These are phyloP conservation scores for Cymbidium sinense DNA, from an alignment of 106 monocot genomes.

Conservation along the genomic window DNA sequence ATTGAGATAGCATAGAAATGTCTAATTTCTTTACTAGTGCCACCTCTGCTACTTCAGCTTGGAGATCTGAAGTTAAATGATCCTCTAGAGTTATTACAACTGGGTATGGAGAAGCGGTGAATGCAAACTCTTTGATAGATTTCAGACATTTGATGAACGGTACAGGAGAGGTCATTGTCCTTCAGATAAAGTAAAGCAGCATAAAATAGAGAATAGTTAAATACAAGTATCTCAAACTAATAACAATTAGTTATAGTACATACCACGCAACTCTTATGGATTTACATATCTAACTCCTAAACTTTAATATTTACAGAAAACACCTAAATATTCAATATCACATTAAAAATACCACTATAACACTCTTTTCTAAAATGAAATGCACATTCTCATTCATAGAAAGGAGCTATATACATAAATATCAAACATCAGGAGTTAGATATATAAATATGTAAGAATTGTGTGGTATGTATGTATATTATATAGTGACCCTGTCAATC, in stretches of 20 bases:
- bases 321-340: too few species aligned
- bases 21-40: not conserved
- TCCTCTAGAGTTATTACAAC: conserved; percentile 32
- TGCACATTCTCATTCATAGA: too few species aligned
- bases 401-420: too few species aligned
- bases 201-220: not conserved
- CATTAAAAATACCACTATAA: too few species aligned
- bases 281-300: too few species aligned
- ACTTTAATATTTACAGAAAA: too few species aligned
- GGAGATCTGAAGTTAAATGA: conserved; percentile 31
- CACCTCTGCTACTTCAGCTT: conserved; percentile 32
- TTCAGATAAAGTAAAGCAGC: conserved; percentile 6
- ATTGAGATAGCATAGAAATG: not conserved
- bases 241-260: not conserved
- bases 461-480: too few species aligned
- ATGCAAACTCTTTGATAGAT: conserved; percentile 35
- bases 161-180: conserved; percentile 32
- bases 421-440: too few species aligned
- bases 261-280: too few species aligned
- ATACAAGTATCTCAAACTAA: not conserved
- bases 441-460: too few species aligned
- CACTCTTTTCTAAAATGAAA: too few species aligned
- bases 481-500: not conserved
- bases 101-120: conserved; percentile 17
- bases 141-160: conserved; percentile 23